phyloP scores from a whole-genome alignment of 805 yeast species.

The Myxozyma vanderwaltii region DNA sequence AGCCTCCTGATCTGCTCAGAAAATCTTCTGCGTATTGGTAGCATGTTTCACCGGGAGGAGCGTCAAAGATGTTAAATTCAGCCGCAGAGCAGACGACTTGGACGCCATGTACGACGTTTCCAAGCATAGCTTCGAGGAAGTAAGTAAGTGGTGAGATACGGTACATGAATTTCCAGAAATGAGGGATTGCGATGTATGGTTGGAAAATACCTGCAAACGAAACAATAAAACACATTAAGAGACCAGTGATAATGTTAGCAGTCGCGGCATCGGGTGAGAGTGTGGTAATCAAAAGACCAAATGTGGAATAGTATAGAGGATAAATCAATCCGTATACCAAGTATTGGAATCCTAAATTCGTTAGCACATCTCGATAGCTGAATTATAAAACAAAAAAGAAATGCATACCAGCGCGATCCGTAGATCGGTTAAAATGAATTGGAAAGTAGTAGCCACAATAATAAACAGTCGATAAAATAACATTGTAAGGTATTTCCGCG shows the following conservation, averaged over 20 bases:
- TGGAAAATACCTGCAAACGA: constrained; percentile 73
- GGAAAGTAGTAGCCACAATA: constrained; percentile 59
- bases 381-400: background rate
- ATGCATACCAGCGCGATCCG: constrained; percentile 38
- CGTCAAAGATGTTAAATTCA: constrained; percentile 56
- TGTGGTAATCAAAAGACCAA: constrained; percentile 59
- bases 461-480: constrained; percentile 53
- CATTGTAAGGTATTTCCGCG: constrained; percentile 63
- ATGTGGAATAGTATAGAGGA: constrained; percentile 54
- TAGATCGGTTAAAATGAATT: constrained; percentile 50
- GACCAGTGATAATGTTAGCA: constrained; percentile 60
- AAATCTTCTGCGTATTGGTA: constrained; percentile 53
- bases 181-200: constrained; percentile 60
- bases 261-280: constrained; percentile 66
- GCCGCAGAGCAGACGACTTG: constrained; percentile 51
- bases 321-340: constrained; percentile 54
- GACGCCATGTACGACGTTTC: constrained; percentile 52
- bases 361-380: background rate
- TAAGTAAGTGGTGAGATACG: constrained; percentile 71
- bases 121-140: constrained; percentile 59
- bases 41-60: constrained; percentile 61
- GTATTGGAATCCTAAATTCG: constrained; percentile 45
- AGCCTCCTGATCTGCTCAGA: constrained; percentile 43
- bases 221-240: constrained; percentile 59
- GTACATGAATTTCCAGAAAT: constrained; percentile 86